Percentiles rank a stretch among this genome's conserved stretches.
These are phyloP conservation scores for Floccularia luteovirens DNA, from an alignment of 768 basidiomycete genomes.

Conservation along the genomic window DNA sequence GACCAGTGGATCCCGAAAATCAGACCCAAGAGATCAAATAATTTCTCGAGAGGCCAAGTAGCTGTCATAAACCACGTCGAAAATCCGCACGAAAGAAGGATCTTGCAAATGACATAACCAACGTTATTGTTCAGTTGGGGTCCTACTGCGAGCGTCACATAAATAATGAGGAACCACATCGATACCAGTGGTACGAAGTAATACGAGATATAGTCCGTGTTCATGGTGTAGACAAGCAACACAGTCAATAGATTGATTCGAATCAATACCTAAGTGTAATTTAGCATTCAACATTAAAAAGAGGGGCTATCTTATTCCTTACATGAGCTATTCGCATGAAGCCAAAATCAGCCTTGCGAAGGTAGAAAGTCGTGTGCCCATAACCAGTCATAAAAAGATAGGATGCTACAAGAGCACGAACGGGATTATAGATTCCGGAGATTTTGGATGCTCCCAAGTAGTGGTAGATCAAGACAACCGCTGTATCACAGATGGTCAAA, in stretches of 20 bases:
- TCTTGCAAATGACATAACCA: constrained; percentile 62
- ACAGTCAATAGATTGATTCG: constrained; percentile 82
- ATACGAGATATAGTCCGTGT: constrained; percentile 86
- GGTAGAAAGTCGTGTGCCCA: constrained; percentile 82
- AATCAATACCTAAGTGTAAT: constrained; percentile 50
- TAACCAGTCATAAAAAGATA: constrained; percentile 95
- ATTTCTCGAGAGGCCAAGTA: constrained; percentile 48
- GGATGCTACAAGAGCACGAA: constrained; percentile 81
- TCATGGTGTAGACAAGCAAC: constrained; percentile 81
- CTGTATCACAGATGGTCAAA: too few relatives aligned
- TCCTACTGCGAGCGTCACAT: constrained; percentile 67
- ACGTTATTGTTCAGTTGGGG: constrained; percentile 66
- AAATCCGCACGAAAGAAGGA: constrained; percentile 52
- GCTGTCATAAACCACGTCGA: constrained; percentile 63
- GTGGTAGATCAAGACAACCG: constrained; percentile 89
- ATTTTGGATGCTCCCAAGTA: constrained; percentile 86
- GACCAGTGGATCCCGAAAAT: constrained; percentile 79
- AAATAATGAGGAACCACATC: constrained; percentile 86
- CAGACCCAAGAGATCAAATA: constrained; percentile 58
- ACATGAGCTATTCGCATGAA: constrained; percentile 72
- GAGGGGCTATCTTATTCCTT: constrained; percentile 15
- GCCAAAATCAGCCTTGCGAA: constrained; percentile 85
- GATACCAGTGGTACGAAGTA: constrained; percentile 90
- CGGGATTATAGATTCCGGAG: constrained; percentile 89
- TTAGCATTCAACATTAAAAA: constrained; percentile 1